Base-by-base conservation (phyloP, 768 basidiomycete species). In the Boletus subparvulus region DNA sequence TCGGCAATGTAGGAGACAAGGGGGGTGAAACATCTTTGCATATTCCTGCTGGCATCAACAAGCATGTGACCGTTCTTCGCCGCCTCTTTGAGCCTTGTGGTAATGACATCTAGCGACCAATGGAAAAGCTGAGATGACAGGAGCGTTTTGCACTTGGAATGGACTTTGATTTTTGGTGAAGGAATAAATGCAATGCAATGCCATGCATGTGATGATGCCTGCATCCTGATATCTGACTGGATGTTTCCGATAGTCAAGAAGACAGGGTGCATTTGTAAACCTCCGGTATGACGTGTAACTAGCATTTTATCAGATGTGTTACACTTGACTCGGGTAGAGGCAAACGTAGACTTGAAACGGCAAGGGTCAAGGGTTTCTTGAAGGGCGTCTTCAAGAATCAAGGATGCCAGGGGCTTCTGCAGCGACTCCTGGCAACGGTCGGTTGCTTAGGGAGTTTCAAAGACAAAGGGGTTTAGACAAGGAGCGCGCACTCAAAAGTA, bases 21-120 rank as follows among this genome's bases (percentile, higher is more conserved):
- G 4, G 59, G 62, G 0, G 65, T 66, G 43, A 47, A 57, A 17
- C 47, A 53, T 2, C 47, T 7, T 4, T 41, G 43, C 0, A 58
- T 45, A 6, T 46, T 0, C 7, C 67, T 54, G 2, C 26, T 19
- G 9, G 65, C 65, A 53, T 74, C 70, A 4, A 73, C 62, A n/a
- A 47, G 46, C 9, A 8, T 14, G 14, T 2, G 3, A 16, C 32
- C 32, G 12, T 35, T 0, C 21, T 11, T 4, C 9, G 41, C 41
- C 2, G 10, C n/a, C 2, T 33, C 17, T 19, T 46, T 46, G 16
- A 45, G 45, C 8, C 10, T 8, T 11, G 19, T 21, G 4, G 17
- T 42, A 6, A 42, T 13, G 8, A 42, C 21, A 5, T 42, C 21
- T 6, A 43, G 12, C 6, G 10, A 30, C 46, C 46, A 47, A 12